phyloP scores from a whole-genome alignment of 805 yeast species.

The Nakazawaea ishiwadae region DNA sequence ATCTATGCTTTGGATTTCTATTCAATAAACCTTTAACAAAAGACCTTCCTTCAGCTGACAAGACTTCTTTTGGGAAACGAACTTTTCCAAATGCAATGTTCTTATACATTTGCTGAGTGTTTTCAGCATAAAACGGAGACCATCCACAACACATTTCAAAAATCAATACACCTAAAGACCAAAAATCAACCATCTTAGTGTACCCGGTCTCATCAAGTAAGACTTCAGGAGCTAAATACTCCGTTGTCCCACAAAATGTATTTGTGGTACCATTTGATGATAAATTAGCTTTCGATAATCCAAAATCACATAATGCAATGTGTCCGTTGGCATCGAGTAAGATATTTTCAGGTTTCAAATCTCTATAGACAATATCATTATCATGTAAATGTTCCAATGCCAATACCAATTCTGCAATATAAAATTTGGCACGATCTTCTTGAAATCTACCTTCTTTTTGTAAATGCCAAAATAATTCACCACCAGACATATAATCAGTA shows the following conservation, averaged over 20 bases:
- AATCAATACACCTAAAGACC: constrained; percentile 95
- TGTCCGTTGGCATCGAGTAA: constrained; percentile 95
- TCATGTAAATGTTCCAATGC: constrained; percentile 95
- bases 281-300: constrained; percentile 89
- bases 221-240: constrained; percentile 96
- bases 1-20: constrained; percentile 91
- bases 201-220: constrained; percentile 93
- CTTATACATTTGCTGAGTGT: constrained; percentile 98
- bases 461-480: constrained; percentile 94
- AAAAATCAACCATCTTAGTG: constrained; percentile 98
- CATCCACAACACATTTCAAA: constrained; percentile 99
- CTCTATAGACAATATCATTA: constrained; percentile 93
- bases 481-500: constrained; percentile 98
- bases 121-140: constrained; percentile 98
- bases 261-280: constrained; percentile 85
- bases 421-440: constrained; percentile 93
- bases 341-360: constrained; percentile 95
- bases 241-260: constrained; percentile 98
- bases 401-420: constrained; percentile 90
- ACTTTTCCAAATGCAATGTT: constrained; percentile 98
- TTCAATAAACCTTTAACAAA: constrained; percentile 93
- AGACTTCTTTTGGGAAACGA: constrained; percentile 92
- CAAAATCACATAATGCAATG: constrained; percentile 95
- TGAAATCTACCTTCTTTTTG: constrained; percentile 94
- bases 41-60: constrained; percentile 88